These are phyloP conservation scores for Pleodorina starrii DNA, from an alignment of 139 green algal genomes.

Conservation along the genomic window DNA sequence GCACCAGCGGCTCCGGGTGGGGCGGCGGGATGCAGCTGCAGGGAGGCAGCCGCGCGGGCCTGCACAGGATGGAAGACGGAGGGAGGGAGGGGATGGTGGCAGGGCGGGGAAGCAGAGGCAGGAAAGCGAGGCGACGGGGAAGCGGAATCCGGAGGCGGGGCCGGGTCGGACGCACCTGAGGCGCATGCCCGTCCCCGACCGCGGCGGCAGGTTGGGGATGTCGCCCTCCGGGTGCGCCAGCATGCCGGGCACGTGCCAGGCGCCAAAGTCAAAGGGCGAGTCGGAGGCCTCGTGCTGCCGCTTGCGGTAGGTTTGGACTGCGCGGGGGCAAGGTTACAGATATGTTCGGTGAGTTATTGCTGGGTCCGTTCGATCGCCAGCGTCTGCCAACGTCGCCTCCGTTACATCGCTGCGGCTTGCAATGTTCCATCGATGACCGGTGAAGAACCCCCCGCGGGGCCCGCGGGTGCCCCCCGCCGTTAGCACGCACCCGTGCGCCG, in stretches of 20 bases:
- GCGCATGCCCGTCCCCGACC: conserved; percentile 53
- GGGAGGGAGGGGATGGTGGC: no score
- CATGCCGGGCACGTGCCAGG: conserved; percentile 50
- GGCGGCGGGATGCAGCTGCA: conserved; percentile 56
- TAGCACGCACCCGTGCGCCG: background rate
- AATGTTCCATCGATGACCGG: no score
- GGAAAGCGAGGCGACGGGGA: background rate
- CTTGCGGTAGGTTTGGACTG: conserved; percentile 50
- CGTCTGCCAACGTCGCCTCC: no score
- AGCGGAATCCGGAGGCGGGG: no score
- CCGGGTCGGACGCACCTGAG: conserved; percentile 60
- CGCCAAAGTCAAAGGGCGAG: conserved; percentile 46
- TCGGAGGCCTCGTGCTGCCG: background rate
- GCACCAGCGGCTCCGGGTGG: conserved; percentile 18
- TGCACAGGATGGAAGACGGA: background rate
- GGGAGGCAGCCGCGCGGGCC: conserved; percentile 48
- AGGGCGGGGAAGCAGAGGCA: no score
- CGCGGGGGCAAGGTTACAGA: background rate
- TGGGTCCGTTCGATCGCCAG: no score
- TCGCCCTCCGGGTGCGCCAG: conserved; percentile 17
- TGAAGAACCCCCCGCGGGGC: no score
- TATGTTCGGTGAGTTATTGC: no score
- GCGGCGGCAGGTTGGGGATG: conserved; percentile 62
- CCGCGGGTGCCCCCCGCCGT: no score
- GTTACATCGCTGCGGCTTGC: no score